phyloP scores from a whole-genome alignment of 1,284 basidiomycete species.

The Tylopilus sp. region DNA sequence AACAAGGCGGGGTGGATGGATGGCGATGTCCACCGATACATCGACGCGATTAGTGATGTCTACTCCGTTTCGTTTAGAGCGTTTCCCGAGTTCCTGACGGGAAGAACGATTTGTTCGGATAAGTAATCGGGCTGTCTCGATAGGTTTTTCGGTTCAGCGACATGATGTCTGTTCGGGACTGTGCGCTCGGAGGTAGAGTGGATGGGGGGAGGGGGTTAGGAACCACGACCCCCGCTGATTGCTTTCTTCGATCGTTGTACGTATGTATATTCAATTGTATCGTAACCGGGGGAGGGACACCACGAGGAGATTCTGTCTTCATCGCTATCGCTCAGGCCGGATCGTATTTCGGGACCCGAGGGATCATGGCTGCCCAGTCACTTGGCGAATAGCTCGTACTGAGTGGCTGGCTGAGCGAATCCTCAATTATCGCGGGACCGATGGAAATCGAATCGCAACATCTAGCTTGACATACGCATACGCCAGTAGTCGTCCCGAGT shows the following conservation, averaged over 20 bases:
- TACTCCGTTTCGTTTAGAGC: neutral
- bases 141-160: neutral
- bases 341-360: neutral
- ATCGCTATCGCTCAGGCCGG: too few species aligned
- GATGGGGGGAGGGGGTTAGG: too few species aligned
- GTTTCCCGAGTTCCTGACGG: neutral
- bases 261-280: neutral
- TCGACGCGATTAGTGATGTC: neutral
- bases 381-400: too few species aligned
- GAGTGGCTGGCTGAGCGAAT: too few species aligned
- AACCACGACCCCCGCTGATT: neutral
- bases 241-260: neutral
- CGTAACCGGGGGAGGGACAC: neutral
- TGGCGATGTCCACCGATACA: neutral
- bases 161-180: neutral
- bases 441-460: neutral
- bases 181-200: neutral
- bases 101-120: neutral
- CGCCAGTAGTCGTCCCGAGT: neutral
- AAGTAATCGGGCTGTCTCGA: neutral
- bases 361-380: too few species aligned
- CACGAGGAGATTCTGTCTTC: neutral
- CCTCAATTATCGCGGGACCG: too few species aligned
- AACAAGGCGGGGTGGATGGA: neutral
- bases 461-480: neutral